These are phyloP conservation scores for Davidsoniella virescens DNA, from an alignment of 2,329 filamentous ascomycete species.

Conservation along the genomic window DNA sequence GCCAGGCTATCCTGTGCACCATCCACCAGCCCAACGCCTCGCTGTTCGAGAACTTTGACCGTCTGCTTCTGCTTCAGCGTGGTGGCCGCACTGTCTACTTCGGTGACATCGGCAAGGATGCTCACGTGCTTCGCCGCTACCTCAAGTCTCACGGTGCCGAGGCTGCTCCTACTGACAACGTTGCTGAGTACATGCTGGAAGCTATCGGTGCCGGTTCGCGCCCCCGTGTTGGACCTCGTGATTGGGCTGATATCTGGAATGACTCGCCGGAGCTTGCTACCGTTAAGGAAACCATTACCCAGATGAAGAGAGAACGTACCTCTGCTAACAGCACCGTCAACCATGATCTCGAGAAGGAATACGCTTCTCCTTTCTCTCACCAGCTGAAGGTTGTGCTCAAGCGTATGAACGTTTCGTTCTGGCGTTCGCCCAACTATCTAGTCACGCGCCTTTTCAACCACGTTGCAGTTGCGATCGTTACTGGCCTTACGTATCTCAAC, in stretches of 20 bases:
- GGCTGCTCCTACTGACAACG: constrained; percentile 37
- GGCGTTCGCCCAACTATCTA: constrained; percentile 75
- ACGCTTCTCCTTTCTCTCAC: constrained; percentile 62
- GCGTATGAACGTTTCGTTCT: constrained; percentile 64
- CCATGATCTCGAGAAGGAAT: constrained; percentile 52
- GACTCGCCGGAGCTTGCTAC: constrained; percentile 54
- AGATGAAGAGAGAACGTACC: constrained; percentile 46
- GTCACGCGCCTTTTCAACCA: constrained; percentile 82
- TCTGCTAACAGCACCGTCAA: constrained; percentile 35
- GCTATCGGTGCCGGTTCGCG: constrained; percentile 62
- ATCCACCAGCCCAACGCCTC: constrained; percentile 82
- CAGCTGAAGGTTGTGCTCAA: constrained; percentile 61
- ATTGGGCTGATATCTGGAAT: constrained; percentile 70
- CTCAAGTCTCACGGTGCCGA: constrained; percentile 44
- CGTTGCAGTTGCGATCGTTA: constrained; percentile 59
- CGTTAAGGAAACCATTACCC: constrained; percentile 48
- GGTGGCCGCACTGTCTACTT: constrained; percentile 77
- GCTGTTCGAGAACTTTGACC: constrained; percentile 77
- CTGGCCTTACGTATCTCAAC: constrained; percentile 63
- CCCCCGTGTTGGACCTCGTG: constrained; percentile 53
- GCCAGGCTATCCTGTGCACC: constrained; percentile 78
- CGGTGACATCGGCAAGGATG: constrained; percentile 66
- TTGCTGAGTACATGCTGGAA: constrained; percentile 72
- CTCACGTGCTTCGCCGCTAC: constrained; percentile 50
- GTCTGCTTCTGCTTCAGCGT: constrained; percentile 59